These are phyloP conservation scores for Aurantiochytrium sp. DNA, from an alignment of 108 stramenopile species.

Conservation along the genomic window DNA sequence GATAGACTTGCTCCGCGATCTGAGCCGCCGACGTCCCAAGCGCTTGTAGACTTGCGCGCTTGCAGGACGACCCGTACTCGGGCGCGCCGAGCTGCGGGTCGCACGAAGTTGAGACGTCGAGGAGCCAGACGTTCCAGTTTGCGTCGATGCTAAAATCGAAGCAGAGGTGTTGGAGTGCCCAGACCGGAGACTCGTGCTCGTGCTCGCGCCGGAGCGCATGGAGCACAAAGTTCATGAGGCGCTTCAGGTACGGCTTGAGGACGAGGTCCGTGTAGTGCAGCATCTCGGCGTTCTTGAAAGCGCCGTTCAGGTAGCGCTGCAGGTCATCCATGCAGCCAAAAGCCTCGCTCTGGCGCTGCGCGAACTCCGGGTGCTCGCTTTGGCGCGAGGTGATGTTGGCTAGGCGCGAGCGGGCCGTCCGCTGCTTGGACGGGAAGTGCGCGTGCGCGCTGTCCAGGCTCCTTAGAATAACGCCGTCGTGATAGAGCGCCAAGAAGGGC, in stretches of 20 bases:
- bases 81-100: not conserved
- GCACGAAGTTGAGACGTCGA: not conserved
- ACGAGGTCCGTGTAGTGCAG: not conserved
- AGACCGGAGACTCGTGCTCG: not conserved
- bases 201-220: conserved; percentile 26
- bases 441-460: not conserved
- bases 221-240: conserved; percentile 14
- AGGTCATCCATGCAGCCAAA: conserved; percentile 30
- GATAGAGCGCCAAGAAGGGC: conserved; percentile 2
- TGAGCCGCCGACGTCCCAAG: not conserved
- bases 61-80: not conserved
- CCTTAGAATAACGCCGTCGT: conserved; percentile 5
- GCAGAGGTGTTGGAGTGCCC: conserved; percentile 14
- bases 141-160: not conserved
- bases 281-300: not conserved
- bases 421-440: not conserved
- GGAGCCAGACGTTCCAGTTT: conserved; percentile 30
- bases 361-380: conserved; percentile 10
- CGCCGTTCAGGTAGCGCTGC: not conserved
- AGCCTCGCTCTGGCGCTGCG: not conserved
- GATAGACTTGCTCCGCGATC: not conserved
- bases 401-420: not conserved
- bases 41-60: not conserved
- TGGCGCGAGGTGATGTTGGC: not conserved
- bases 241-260: conserved; percentile 9